These are phyloP conservation scores for Globisporangium emineosum DNA, from an alignment of 352 stramenopile genomes.

Conservation along the genomic window DNA sequence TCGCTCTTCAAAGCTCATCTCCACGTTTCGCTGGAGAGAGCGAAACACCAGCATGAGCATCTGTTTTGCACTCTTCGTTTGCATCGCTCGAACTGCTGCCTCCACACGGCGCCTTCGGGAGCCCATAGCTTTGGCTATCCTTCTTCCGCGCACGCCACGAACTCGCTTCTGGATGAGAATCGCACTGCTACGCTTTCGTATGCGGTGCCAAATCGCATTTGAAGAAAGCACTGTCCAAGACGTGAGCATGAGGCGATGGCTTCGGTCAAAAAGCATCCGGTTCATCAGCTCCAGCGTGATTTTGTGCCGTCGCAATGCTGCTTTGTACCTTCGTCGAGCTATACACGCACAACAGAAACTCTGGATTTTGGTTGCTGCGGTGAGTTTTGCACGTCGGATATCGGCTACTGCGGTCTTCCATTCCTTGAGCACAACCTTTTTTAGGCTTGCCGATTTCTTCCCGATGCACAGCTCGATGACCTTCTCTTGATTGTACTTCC, in stretches of 20 bases:
- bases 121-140: slow-evolving; percentile 31
- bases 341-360: slow-evolving; percentile 27
- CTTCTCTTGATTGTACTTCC: slow-evolving; percentile 32
- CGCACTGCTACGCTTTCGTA: slow-evolving; percentile 44
- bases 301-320: slow-evolving; percentile 40
- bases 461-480: slow-evolving; percentile 40
- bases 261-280: slow-evolving; percentile 36
- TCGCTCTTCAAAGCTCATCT: slow-evolving; percentile 27
- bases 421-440: slow-evolving; percentile 9
- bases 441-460: slow-evolving; percentile 19
- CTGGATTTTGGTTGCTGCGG: slow-evolving; percentile 38
- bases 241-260: slow-evolving; percentile 21
- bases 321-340: slow-evolving; percentile 32
- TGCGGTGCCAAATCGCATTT: slow-evolving; percentile 45
- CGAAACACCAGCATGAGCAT: slow-evolving; percentile 32
- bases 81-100: slow-evolving; percentile 28
- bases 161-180: slow-evolving; percentile 45
- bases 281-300: slow-evolving; percentile 50
- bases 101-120: slow-evolving; percentile 34
- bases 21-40: slow-evolving; percentile 28
- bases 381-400: slow-evolving; percentile 8
- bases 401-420: slow-evolving; percentile 23
- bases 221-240: slow-evolving; percentile 41
- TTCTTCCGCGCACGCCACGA: slow-evolving; percentile 41
- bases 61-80: slow-evolving; percentile 30